Evolutionary conservation across 176 grass and related monocot species (phyloP).

Genomic region (Oryza meridionalis): DNA sequence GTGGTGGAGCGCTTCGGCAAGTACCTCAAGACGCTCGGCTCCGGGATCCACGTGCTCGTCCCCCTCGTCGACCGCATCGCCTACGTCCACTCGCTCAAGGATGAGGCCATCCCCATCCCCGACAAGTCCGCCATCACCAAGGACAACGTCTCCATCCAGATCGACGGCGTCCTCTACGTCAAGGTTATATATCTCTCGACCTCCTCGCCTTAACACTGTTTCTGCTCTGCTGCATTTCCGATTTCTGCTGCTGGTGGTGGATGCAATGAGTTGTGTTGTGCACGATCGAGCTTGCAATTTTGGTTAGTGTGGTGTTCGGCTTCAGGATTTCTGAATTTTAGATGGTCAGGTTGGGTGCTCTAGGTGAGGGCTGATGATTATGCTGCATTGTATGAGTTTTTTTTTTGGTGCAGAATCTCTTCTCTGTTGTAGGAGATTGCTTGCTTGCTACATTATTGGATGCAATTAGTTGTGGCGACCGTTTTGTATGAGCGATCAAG

Average conservation of each 20-base stretch:
- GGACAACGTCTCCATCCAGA: constrained; percentile 91
- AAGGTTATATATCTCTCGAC: constrained; percentile 52
- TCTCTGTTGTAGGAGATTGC: not conserved
- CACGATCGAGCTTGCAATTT: not conserved
- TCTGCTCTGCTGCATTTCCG: not conserved
- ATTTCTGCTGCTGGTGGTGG: not conserved
- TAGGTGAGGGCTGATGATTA: not conserved
- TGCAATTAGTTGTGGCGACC: not conserved
- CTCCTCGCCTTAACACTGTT: not conserved
- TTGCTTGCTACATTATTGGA: not conserved
- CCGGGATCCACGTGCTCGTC: constrained; percentile 81
- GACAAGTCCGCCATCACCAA: constrained; percentile 94
- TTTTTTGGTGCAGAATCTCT: not conserved
- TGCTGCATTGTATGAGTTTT: not conserved
- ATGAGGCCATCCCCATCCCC: constrained; percentile 93
- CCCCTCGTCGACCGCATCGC: constrained; percentile 82
- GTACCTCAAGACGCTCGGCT: constrained; percentile 79
- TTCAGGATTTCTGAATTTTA: not conserved
- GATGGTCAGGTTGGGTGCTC: not conserved
- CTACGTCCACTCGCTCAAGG: constrained; percentile 96
- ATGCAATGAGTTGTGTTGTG: not conserved
- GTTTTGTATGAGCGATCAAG: not conserved
- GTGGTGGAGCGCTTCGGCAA: constrained; percentile 86
- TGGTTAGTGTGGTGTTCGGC: not conserved
- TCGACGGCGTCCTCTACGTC: constrained; percentile 89